phyloP scores from a whole-genome alignment of 257 asterid genomes.

The Catharanthus roseus region DNA sequence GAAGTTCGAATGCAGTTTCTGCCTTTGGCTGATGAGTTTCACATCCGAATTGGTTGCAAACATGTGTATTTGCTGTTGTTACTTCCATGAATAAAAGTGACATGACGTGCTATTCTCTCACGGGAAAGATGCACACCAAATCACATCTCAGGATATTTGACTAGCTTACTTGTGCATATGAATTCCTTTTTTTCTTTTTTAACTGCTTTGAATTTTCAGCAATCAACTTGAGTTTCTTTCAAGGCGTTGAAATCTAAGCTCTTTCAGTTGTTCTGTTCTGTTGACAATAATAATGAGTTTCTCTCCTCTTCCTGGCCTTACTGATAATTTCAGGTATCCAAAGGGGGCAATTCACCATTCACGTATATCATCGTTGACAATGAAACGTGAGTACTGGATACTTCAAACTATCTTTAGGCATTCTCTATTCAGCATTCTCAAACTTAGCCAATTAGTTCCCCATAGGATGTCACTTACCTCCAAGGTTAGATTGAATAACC shows the following conservation, averaged over 20 bases:
- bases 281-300: not conserved
- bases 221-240: not conserved
- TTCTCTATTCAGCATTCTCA: not conserved
- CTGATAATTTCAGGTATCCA: conserved; percentile 56
- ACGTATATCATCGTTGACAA: conserved; percentile 89
- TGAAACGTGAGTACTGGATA: conserved; percentile 63
- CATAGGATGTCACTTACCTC: not conserved
- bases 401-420: conserved; percentile 7
- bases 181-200: not conserved
- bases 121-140: not conserved
- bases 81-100: not conserved
- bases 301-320: conserved; percentile 3
- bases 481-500: not conserved
- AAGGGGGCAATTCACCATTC: conserved; percentile 96
- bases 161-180: no score
- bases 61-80: not conserved
- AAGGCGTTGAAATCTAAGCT: not conserved
- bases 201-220: not conserved
- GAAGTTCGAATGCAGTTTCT: not conserved
- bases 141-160: not conserved
- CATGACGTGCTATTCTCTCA: not conserved
- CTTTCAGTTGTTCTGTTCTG: not conserved
- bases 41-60: no score
- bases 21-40: not conserved
- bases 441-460: not conserved